Evolutionary conservation across 768 basidiomycete genomes (phyloP).

Genomic region (Suillus alpinus): DNA sequence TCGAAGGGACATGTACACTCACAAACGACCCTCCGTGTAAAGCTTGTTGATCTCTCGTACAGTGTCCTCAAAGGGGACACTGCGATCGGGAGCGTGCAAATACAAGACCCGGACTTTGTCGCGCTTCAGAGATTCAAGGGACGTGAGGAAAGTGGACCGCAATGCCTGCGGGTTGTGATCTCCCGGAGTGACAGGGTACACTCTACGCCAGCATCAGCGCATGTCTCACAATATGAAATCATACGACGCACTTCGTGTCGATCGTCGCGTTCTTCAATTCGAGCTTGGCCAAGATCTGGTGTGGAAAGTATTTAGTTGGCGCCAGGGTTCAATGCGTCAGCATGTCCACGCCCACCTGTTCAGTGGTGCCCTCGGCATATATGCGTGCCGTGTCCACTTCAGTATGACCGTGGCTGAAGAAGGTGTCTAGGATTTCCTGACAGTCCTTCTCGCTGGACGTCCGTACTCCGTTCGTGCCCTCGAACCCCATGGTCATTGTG

Average conservation of each 20-base stretch:
- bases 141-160: constrained; percentile 43
- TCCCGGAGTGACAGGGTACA: constrained; percentile 40
- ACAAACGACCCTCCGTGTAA: constrained; percentile 58
- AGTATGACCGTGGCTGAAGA: constrained; percentile 39
- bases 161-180: constrained; percentile 40
- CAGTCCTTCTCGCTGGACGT: constrained; percentile 33
- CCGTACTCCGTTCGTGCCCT: constrained; percentile 41
- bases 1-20: constrained; percentile 12
- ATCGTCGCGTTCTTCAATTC: constrained; percentile 38
- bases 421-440: constrained; percentile 45
- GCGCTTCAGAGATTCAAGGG: constrained; percentile 43
- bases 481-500: constrained; percentile 46
- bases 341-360: constrained; percentile 35
- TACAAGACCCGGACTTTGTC: constrained; percentile 52
- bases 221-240: neutral
- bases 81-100: constrained; percentile 59
- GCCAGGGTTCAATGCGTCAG: neutral
- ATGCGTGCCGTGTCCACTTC: constrained; percentile 52
- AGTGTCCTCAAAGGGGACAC: constrained; percentile 55
- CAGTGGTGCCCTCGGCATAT: constrained; percentile 54
- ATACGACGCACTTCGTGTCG: constrained; percentile 44
- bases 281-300: constrained; percentile 39
- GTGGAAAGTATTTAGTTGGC: neutral
- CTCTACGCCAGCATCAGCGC: constrained; percentile 23
- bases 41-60: constrained; percentile 51